Conservation (phyloP, 2,329 filamentous ascomycete species). For the Pseudocercospora fuligena region DNA sequence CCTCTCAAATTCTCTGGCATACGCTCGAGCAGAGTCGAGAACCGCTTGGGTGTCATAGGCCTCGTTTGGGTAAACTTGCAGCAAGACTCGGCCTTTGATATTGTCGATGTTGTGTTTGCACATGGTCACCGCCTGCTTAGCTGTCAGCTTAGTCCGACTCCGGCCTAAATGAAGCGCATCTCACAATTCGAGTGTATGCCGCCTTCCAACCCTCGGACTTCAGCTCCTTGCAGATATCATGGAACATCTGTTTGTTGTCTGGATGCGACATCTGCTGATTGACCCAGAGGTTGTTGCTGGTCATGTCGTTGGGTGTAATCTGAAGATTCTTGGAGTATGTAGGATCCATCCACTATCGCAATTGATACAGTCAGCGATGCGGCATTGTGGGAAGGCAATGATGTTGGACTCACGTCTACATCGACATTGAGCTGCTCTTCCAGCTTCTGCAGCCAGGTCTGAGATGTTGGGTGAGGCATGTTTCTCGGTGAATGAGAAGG, state of each 20-base stretch:
- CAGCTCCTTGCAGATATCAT: conserved; percentile 30
- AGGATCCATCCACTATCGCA: conserved; percentile 26
- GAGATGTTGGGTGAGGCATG: conserved; percentile 21
- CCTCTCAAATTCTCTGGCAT: conserved; percentile 39
- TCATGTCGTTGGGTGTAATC: conserved; percentile 30
- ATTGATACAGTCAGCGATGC: background rate
- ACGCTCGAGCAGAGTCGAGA: conserved; percentile 28
- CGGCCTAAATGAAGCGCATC: background rate
- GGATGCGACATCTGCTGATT: conserved; percentile 30
- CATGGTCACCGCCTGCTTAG: conserved; percentile 25
- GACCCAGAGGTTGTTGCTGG: conserved; percentile 29
- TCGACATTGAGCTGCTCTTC: conserved; percentile 29
- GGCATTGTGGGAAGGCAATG: background rate
- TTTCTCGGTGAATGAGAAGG: background rate
- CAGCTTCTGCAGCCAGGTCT: conserved; percentile 30
- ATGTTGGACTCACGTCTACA: conserved; percentile 16
- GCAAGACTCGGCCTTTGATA: conserved; percentile 29
- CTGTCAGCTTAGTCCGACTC: conserved; percentile 3
- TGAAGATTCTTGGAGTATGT: conserved; percentile 28
- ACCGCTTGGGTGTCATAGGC: conserved; percentile 27
- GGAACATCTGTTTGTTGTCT: conserved; percentile 28
- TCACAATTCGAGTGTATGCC: conserved; percentile 29
- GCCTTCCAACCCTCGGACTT: conserved; percentile 30
- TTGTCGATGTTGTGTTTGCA: conserved; percentile 31
- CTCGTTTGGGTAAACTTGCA: conserved; percentile 30